Percentiles rank a stretch among this genome's conserved stretches.
Conservation (phyloP, 139 green algal species). For the Haematococcus lacustris region DNA sequence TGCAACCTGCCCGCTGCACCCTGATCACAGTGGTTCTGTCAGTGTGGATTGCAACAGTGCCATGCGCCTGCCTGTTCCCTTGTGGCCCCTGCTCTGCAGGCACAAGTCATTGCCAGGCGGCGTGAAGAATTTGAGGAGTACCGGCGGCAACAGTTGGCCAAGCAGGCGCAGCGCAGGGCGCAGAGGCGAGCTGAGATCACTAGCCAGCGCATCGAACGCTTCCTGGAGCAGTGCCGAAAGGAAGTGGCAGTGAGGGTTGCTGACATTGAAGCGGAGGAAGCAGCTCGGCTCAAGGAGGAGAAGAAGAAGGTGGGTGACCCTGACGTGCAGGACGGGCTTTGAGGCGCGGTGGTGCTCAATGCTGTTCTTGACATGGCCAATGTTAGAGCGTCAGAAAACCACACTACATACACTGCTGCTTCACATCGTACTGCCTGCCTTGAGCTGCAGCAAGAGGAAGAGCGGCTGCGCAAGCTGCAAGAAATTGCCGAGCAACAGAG, state of each 20-base stretch:
- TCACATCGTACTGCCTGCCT: not conserved
- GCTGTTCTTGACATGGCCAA: not conserved
- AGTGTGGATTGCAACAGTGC: not conserved
- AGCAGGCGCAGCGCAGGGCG: constrained; percentile 42
- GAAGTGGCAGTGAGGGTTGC: constrained; percentile 44
- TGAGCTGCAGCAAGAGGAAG: constrained; percentile 33
- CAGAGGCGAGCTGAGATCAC: constrained; percentile 55
- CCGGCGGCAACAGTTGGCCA: constrained; percentile 38
- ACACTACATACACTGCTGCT: not conserved
- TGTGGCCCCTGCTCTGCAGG: constrained; percentile 21
- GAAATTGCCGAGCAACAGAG: constrained; percentile 42
- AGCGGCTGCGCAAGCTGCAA: constrained; percentile 47
- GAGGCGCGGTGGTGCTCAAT: not conserved
- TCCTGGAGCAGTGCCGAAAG: constrained; percentile 58
- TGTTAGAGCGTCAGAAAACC: not conserved
- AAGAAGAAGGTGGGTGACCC: constrained; percentile 1
- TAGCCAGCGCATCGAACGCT: constrained; percentile 64
- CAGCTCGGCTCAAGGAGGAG: constrained; percentile 27
- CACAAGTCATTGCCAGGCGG: constrained; percentile 66
- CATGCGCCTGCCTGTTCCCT: not conserved
- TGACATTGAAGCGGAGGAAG: constrained; percentile 49
- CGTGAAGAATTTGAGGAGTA: constrained; percentile 79
- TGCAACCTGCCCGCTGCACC: not conserved
- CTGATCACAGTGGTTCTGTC: constrained; percentile 24
- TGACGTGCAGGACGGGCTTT: not conserved